Evolutionary conservation across 768 basidiomycete genomes (phyloP), one percentile per base, ranked within the genome.

Genomic region (Cubamyces lactineus): DNA sequence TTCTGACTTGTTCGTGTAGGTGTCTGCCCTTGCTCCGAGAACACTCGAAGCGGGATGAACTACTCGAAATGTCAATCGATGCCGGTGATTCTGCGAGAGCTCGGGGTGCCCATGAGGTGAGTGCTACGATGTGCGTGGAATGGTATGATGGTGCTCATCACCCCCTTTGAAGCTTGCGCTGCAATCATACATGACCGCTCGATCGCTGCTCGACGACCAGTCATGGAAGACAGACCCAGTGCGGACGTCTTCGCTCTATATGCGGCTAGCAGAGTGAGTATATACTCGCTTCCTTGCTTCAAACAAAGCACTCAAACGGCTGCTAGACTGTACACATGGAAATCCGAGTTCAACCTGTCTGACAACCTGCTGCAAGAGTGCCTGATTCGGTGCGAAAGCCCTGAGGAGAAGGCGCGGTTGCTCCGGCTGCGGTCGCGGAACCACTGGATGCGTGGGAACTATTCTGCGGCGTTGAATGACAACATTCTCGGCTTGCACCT

Each of bases 71-170:
- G 24, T 75, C 89, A 9, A 81, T 88, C 19, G 83, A 87, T 53
- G 88, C 88, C 21, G 88, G 87, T 1, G 86, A 89, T 66, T 84
- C 86, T 40, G 87, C 89, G 5, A 84, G 86, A 78, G 80, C 83
- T 8, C 80, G 88, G 53, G 89, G 89, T 23, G 89, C 89, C 39
- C 88, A 90, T 68, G 89, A 91, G 78, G 87, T 34, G 34, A 34
- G 34, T 34, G 34, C 9, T 7, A 11, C 34, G 34, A 1, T 11
- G 34, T 88, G 69, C 50, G 66, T 59, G 23, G 3, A 24, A 3
- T 34, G 26, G 34, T 38, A 26, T 39, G 34, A 19, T 4, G 39
- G 11, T 16, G 6, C 12, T 43, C 45, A 34, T 47, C 12, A 12
- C 49, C 6, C 16, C 42, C 16, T 34, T 24, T 48, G 3, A 61